phyloP scores from a whole-genome alignment of 2,329 filamentous ascomycete species.

The Talaromyces islandicus region DNA sequence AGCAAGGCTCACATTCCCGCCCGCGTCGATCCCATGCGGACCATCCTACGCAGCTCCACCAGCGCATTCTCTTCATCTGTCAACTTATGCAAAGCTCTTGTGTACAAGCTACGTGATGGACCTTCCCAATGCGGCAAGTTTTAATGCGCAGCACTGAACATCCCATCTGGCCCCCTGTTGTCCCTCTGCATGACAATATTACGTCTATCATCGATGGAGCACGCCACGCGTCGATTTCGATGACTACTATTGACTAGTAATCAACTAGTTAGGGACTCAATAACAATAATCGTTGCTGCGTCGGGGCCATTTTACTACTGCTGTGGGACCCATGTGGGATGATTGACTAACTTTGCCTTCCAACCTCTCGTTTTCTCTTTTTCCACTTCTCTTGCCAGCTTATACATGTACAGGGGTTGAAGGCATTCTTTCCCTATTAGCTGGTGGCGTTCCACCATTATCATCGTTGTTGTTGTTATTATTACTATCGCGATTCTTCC shows the following conservation, averaged over 20 bases:
- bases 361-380: background rate
- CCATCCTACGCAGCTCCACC: background rate
- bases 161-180: background rate
- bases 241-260: background rate
- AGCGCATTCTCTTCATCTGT: background rate
- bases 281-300: background rate
- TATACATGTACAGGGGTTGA: background rate
- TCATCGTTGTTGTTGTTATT: background rate
- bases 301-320: background rate
- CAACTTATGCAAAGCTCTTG: background rate
- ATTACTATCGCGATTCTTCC: background rate
- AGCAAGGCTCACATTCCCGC: background rate
- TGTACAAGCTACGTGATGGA: background rate
- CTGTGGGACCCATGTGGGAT: background rate
- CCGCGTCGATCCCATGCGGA: background rate
- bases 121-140: background rate
- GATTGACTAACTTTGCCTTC: background rate
- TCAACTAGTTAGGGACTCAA: background rate
- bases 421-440: background rate
- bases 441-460: background rate
- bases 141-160: background rate
- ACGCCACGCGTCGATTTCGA: background rate
- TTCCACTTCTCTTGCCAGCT: background rate
- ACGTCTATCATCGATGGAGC: background rate
- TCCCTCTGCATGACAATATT: background rate